Base-by-base conservation (phyloP, 768 basidiomycete genomes). In the Floccularia luteovirens region DNA sequence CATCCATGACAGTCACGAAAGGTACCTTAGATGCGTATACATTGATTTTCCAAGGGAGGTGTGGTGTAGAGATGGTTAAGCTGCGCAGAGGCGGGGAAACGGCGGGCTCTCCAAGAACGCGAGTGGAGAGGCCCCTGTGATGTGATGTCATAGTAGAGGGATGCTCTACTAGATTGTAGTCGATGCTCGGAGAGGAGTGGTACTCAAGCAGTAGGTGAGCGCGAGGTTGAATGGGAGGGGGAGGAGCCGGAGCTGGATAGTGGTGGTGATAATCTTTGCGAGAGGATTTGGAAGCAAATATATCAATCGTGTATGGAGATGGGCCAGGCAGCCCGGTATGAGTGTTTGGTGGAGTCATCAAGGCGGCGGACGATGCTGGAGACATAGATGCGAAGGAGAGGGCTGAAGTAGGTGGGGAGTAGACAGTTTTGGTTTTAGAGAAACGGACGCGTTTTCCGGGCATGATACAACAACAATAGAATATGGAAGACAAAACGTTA, bases 1-100 rank as follows among this genome's bases (percentile, higher is more conserved):
- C 60, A 39, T 77, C 74, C 20, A 57, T 52, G 39, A 66, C 49
- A 1, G 62, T 59, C 37, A 67, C 57, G 33, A 51, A 61, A 1
- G 47, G 12, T 2, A 54, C 49, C 16, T 44, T 52, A 2, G 50
- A 52, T 1, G 63, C 52, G 21, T 48, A 43, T 33, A 74, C 60
- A 14, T 51, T 54, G 42, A 65, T 54, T 2, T 37, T 45, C 66
- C 66, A 68, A 1, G 60, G 62, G 16, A 67, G 47, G 22, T 58
- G 47, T 2, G 55, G 52, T 6, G 51, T 47, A 1, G 48, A 48
- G 39, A 69, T 50, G 5, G 45, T 49, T 43, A 69, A 42, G 38
- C 31, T 44, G 1, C 50, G 38, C 14, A 59, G 43, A 11, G 64
- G 59, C 2, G 63, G 64, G n/a, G 47, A 47, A 6, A 59, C 60